These are phyloP conservation scores for Hanseniaspora lindneri DNA, from an alignment of 805 yeast genomes.

Conservation along the genomic window DNA sequence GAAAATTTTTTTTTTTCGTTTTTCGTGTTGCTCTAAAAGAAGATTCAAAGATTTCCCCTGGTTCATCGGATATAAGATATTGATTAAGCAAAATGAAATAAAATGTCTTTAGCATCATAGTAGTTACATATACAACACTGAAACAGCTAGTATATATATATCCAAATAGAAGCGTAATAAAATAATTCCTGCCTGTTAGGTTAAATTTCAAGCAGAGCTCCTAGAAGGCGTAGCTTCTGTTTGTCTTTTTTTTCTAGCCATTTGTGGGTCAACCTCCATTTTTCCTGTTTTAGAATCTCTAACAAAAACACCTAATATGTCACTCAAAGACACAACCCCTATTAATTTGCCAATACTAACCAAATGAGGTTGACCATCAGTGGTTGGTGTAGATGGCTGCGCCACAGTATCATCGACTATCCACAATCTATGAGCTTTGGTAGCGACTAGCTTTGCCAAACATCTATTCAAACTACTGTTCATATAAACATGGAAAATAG, in stretches of 20 bases:
- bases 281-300: slow-evolving; percentile 47
- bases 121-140: too few species aligned
- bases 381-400: slow-evolving; percentile 7
- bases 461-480: slow-evolving; percentile 74
- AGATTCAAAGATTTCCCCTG: too few species aligned
- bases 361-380: background rate
- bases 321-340: slow-evolving; percentile 89
- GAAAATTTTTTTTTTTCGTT: too few species aligned
- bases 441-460: slow-evolving; percentile 89
- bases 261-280: slow-evolving; percentile 61
- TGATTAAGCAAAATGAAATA: too few species aligned
- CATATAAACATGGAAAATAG: slow-evolving; percentile 83
- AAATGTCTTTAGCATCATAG: too few species aligned
- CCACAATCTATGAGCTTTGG: slow-evolving; percentile 84
- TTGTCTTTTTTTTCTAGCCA: slow-evolving; percentile 72
- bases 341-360: slow-evolving; percentile 57
- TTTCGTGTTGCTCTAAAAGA: too few species aligned
- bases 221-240: slow-evolving; percentile 2
- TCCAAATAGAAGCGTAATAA: too few species aligned
- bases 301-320: slow-evolving; percentile 71
- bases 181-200: too few species aligned
- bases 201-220: background rate
- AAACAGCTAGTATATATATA: too few species aligned
- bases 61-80: background rate
- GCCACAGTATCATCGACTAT: slow-evolving; percentile 47